These are phyloP conservation scores for Pseudocercospora musae DNA, from an alignment of 2,329 filamentous ascomycete genomes.

Conservation along the genomic window DNA sequence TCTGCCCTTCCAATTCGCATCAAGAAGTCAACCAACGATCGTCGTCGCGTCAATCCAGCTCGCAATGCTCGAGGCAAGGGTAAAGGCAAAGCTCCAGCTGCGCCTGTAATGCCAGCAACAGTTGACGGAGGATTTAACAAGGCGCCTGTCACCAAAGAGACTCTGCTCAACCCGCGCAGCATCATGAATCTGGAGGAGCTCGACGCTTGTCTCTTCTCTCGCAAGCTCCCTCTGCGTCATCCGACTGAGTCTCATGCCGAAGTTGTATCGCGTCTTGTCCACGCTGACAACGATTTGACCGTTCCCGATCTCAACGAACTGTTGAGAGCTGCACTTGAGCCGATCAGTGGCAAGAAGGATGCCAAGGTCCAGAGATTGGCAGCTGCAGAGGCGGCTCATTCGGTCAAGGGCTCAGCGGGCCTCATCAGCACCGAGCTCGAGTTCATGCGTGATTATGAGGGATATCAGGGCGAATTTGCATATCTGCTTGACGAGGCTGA, in stretches of 20 bases:
- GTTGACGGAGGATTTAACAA: slow-evolving; percentile 3
- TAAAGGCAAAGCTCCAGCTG: neutral
- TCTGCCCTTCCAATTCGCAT: slow-evolving; percentile 1
- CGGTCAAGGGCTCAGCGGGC: slow-evolving; percentile 12
- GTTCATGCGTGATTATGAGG: slow-evolving; percentile 26
- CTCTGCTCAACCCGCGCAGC: slow-evolving; percentile 29
- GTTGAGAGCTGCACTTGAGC: slow-evolving; percentile 14
- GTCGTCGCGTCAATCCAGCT: slow-evolving; percentile 4
- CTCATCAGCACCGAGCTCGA: slow-evolving; percentile 18
- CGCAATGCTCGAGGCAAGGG: slow-evolving; percentile 3
- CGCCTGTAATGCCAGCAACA: neutral
- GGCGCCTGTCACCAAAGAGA: slow-evolving; percentile 21
- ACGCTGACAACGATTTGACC: slow-evolving; percentile 20
- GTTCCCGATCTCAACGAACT: slow-evolving; percentile 18
- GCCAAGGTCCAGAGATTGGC: slow-evolving; percentile 28
- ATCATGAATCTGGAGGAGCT: slow-evolving; percentile 28
- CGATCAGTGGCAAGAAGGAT: slow-evolving; percentile 24
- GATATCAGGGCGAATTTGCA: slow-evolving; percentile 19
- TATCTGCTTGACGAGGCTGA: slow-evolving; percentile 12
- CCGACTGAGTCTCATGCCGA: slow-evolving; percentile 27
- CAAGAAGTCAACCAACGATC: slow-evolving; percentile 6
- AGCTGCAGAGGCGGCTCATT: slow-evolving; percentile 26
- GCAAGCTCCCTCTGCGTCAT: slow-evolving; percentile 22
- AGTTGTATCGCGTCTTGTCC: slow-evolving; percentile 29
- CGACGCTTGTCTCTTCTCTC: slow-evolving; percentile 24